Percentiles rank a stretch among this genome's conserved stretches.
These are phyloP conservation scores for Candida dubliniensis DNA, from an alignment of 1,139 yeast species.

Conservation along the genomic window DNA sequence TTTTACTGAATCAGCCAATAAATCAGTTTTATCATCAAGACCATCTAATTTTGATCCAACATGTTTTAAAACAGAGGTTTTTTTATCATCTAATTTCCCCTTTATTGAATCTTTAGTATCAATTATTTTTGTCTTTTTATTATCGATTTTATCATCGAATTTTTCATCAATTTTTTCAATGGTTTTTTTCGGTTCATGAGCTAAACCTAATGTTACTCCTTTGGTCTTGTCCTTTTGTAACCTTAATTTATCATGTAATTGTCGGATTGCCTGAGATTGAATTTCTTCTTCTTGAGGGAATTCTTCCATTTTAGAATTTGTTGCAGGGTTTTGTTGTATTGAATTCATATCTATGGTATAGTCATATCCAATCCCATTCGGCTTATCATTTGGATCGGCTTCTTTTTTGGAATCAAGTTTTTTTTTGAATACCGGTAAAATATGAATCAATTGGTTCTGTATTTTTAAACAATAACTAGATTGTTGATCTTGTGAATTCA, in stretches of 20 bases:
- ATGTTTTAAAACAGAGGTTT: slow-evolving; percentile 4
- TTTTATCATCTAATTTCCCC: slow-evolving; percentile 13
- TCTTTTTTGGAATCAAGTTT: not conserved
- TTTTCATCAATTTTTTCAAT: slow-evolving; percentile 22
- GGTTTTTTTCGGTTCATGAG: slow-evolving; percentile 21
- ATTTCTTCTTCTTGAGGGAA: slow-evolving; percentile 3
- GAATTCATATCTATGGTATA: too few species aligned
- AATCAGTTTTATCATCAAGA: slow-evolving; percentile 13
- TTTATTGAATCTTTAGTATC: slow-evolving; percentile 17
- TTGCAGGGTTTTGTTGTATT: not conserved
- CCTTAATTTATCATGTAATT: slow-evolving; percentile 22
- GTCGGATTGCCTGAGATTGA: slow-evolving; percentile 23
- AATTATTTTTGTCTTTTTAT: slow-evolving; percentile 13
- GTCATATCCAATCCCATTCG: too few species aligned
- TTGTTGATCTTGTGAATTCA: slow-evolving; percentile 16
- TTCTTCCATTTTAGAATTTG: slow-evolving; percentile 3
- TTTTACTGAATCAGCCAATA: slow-evolving; percentile 8
- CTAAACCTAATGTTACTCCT: slow-evolving; percentile 21
- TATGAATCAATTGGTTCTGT: slow-evolving; percentile 23
- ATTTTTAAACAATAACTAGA: slow-evolving; percentile 43
- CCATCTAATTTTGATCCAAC: slow-evolving; percentile 9
- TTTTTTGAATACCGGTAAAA: slow-evolving; percentile 33
- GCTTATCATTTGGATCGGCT: not conserved
- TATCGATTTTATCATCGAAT: slow-evolving; percentile 18
- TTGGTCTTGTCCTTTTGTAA: slow-evolving; percentile 19